Evolutionary conservation across 2,329 filamentous ascomycete species (phyloP), one percentile per base, ranked within the genome.

Genomic region (Periconia macrospinosa): DNA sequence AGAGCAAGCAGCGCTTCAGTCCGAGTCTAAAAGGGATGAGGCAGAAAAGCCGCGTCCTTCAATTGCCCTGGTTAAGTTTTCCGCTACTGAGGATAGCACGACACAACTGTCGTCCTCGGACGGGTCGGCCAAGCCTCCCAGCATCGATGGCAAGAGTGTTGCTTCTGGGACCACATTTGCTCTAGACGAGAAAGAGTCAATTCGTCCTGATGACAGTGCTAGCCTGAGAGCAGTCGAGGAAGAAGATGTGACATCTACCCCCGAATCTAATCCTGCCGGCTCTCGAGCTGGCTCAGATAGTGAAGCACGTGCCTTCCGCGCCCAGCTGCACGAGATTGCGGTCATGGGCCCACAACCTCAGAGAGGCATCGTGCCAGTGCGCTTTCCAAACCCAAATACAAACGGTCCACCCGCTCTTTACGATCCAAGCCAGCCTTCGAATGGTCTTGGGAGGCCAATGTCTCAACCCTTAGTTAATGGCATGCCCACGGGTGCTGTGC

Each of bases 151-250:
- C 46, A 97, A 97, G 77, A 97, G 92, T 72, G 90, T 95, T 65
- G 91, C 91, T 5, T 97, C 93, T 23, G 91, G 91, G 15, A 96
- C 91, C 5, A 97, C 93, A 0, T 97, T 96, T 76, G 92, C 91
- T n/a, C 80, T 97, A 69, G 93, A 97, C 67, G 93, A 97, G 75
- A 97, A 97, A 72, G 93, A 97, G 71, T 97, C 92, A 6, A 81
- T 97, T 50, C 88, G 92, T 13, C 93, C 93, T 9, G 93, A 97
- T 75, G 93, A 97, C 70, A 97, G 93, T 73, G 93, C 93, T 33
- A 97, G 92, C 70, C 89, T 96, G 15, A 91, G 95, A 73, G 90
- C 90, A 7, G 87, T 88, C 13, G 92, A 97, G 60, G 93, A 97
- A 64, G 93, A 97, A 65, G 92, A 97, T 70, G 80, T 86, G 30